Base-by-base conservation (phyloP, 2,329 filamentous ascomycete genomes). In the Exophiala bonariae region DNA sequence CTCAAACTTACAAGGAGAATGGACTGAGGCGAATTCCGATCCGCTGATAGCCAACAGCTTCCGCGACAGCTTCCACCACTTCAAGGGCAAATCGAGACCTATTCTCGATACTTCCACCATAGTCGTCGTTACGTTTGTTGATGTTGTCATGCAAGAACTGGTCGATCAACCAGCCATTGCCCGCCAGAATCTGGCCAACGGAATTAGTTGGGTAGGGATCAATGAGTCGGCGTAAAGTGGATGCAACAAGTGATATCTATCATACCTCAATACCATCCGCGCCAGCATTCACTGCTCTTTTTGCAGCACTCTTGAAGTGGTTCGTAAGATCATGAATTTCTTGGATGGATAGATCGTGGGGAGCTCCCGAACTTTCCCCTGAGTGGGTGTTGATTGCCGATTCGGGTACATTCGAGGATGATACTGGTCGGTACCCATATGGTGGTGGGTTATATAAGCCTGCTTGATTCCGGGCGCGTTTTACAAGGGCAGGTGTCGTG, bases 201-300 rank as follows among this genome's bases (percentile, higher is more conserved):
- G 28, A 8, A n/a, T 31, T 31, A 31, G 28, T 9, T n/a, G n/a
- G 9, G n/a, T 8, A 31, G n/a, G n/a, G n/a, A 31, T n/a, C 8
- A n/a, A 31, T 9, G 8, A n/a, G 8, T 31, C 28, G n/a, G 28
- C 8, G 28, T 71, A 10, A 76, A n/a, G 28, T n/a, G 8, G 28
- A 31, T 31, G 28, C n/a, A n/a, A n/a, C n/a, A n/a, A n/a, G n/a
- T n/a, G n/a, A n/a, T n/a, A n/a, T n/a, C n/a, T n/a, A 31, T 31
- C 8, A 9, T 31, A 31, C 28, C 28, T 31, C 28, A n/a, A 31
- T 31, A n/a, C 28, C 28, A 31, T 31, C 28, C 28, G 28, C 28
- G n/a, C 28, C 28, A 31, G 28, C 28, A 9, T 31, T n/a, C 28
- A 31, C 28, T 8, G 28, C 28, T n/a, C 28, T 8, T n/a, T 31